A percentile compares a stretch with the other conserved stretches of the same genome.
Conservation (phyloP, 1,284 basidiomycete genomes). For the Marasmius fiardii region DNA sequence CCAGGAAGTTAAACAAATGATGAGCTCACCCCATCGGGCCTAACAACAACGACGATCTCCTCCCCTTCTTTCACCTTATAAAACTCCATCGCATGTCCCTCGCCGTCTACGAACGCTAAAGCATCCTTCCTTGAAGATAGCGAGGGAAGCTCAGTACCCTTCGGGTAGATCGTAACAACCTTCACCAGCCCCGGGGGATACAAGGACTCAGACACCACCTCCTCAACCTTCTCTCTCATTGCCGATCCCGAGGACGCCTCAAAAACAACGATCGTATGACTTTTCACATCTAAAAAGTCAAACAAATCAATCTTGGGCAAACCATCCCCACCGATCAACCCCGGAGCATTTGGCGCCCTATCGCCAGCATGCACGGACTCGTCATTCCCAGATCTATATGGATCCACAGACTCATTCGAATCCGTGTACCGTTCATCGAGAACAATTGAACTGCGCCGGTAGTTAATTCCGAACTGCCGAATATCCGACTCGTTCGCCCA, state of each 20-base stretch:
- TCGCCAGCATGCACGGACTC: slow-evolving; percentile 24
- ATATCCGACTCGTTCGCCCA: slow-evolving; percentile 12
- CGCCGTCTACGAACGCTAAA: slow-evolving; percentile 3
- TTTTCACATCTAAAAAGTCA: slow-evolving; percentile 5
- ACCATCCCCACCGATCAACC: slow-evolving; percentile 13
- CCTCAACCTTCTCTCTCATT: neutral
- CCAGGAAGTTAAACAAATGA: neutral
- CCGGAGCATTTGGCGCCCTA: slow-evolving; percentile 29
- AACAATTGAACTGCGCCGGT: slow-evolving; percentile 26
- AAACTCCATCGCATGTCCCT: slow-evolving; percentile 4
- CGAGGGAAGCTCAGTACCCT: neutral
- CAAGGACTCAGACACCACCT: neutral
- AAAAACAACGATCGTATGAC: slow-evolving; percentile 14
- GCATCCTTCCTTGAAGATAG: neutral
- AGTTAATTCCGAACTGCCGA: slow-evolving; percentile 28
- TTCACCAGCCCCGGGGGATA: neutral
- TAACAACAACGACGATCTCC: slow-evolving; percentile 5
- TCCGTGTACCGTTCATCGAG: slow-evolving; percentile 6
- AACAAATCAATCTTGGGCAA: slow-evolving; percentile 10
- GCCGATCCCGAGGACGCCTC: neutral
- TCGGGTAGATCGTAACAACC: neutral
- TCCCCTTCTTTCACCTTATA: slow-evolving; percentile 1
- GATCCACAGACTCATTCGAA: slow-evolving; percentile 10
- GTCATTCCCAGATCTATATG: slow-evolving; percentile 17
- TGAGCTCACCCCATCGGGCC: slow-evolving; percentile 3